A percentile compares a stretch with the other conserved stretches of the same genome.
Conservation (phyloP, 805 yeast species). For the Hemisphaericaspora nanyangensis region DNA sequence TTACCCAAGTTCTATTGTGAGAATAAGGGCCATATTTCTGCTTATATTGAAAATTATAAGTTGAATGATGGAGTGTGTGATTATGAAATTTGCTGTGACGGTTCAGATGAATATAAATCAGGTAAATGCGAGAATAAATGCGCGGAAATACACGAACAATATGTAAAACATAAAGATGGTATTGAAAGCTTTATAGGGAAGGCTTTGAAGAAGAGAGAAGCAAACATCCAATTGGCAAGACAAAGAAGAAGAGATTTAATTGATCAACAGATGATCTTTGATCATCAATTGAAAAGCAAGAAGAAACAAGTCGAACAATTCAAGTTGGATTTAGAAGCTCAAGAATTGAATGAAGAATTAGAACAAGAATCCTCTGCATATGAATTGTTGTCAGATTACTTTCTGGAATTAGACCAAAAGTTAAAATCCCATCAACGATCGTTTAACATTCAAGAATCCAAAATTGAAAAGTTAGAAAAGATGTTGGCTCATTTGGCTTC, state of each 20-base stretch:
- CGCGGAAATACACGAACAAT: constrained; percentile 42
- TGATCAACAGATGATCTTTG: constrained; percentile 6
- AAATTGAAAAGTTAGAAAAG: constrained; percentile 34
- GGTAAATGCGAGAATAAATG: constrained; percentile 56
- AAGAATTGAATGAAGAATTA: constrained; percentile 4
- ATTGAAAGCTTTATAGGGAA: constrained; percentile 14
- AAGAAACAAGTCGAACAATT: constrained; percentile 3
- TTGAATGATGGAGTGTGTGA: constrained; percentile 94
- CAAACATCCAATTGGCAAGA: constrained; percentile 20
- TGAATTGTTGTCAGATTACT: constrained; percentile 14
- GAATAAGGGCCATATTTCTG: constrained; percentile 67
- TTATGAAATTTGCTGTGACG: constrained; percentile 87
- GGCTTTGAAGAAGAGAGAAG: constrained; percentile 26
- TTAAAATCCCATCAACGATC: constrained; percentile 9
- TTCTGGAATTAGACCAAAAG: constrained; percentile 9
- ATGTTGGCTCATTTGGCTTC: constrained; percentile 47
- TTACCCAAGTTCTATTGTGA: constrained; percentile 60
- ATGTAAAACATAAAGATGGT: constrained; percentile 14
- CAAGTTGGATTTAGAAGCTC: constrained; percentile 3
- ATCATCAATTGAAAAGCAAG: not conserved
- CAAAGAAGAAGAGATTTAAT: constrained; percentile 12
- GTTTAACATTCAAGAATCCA: constrained; percentile 10
- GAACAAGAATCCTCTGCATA: constrained; percentile 10
- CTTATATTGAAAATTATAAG: constrained; percentile 58
- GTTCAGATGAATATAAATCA: constrained; percentile 70